Evolutionary conservation across 306 rosid species (phyloP), one percentile per base, ranked within the genome.

Genomic region (Lupinus albus): DNA sequence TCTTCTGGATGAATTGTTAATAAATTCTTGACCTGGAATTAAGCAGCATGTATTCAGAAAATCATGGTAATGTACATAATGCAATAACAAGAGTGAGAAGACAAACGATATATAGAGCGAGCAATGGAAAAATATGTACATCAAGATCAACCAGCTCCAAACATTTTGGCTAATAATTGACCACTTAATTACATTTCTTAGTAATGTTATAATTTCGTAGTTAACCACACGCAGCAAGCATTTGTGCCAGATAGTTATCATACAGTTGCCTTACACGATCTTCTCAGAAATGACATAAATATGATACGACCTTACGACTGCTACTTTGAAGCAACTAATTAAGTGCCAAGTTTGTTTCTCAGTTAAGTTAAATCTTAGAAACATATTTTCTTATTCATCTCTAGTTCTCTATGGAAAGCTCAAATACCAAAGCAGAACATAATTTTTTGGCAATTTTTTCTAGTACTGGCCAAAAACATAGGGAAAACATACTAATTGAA

Each of bases 1-100:
- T 94, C 88, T 71, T 90, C 92, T 56, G 91, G 91, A 69, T 90
- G 82, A 64, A 79, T 81, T 9, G 97, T 91, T 74, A 94, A 73
- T 76, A 94, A 80, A 72, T 90, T 93, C 84, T 93, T 93, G 32
- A 88, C 95, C 99, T 90, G 57, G 68, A 75, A 45, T 11, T 47
- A 57, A 71, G 72, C 55, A 61, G 49, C 15, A n/a, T 1, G 4
- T 51, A 59, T 41, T 80, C 55, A 39, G 75, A 57, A 73, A 58
- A 70, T 17, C 32, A 16, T 58, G 35, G 48, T 5, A 6, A 18
- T 20, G 45, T 1, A 14, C 38, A 45, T 44, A 45, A 55, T 1
- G 14, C 28, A 30, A 54, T 45, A 4, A 20, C 51, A 13, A 18
- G 17, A 2, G n/a, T 21, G 21, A 51, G 21, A 64, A 12, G 35